Evolutionary conservation across 2,329 filamentous ascomycete genomes (phyloP), one percentile per base, ranked within the genome.

Genomic region (Aspergillus chevalieri): DNA sequence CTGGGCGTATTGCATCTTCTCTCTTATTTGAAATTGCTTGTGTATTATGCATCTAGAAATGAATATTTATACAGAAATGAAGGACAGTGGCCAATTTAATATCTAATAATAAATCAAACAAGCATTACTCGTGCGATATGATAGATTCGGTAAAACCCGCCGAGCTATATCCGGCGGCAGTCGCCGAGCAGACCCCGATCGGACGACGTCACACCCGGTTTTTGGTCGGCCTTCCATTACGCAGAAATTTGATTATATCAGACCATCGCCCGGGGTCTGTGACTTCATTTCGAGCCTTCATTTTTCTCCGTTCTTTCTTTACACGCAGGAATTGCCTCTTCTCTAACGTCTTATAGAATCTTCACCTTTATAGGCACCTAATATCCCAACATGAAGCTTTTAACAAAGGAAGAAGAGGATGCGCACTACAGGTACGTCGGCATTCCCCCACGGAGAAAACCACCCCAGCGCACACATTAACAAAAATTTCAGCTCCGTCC

Each of bases 351-450:
- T 28, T 15, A 30, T 28, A 14, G 19, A 12, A 21, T 12, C 8
- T 21, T 43, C 14, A 19, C 39, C 12, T 43, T 6, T 24, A 43
- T 17, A 43, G n/a, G 12, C 10, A 4, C 19, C 33, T 36, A 24
- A 47, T 36, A 49, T 34, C 17, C 61, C 71, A 78, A 46, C 55
- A 98, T 97, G 93, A 97, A 96, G 85, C 78, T 97, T 66, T 80
- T 97, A 68, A 94, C 87, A 62, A 89, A 92, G 69, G 89, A 96
- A 81, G 89, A 96, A 75, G 91, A 96, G 74, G 70, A 78, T 52
- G 87, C 81, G 47, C 91, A 96, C 80, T 95, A 94, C 81, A 74
- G 78, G 81, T 83, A 72, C 17, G 38, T 46, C 39, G 26, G 43
- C 45, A 22, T 24, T 50, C 26, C 44, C 38, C n/a, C 26, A 24